These are phyloP conservation scores for Leptosphaerulina australis DNA, from an alignment of 2,329 filamentous ascomycete species.

Conservation along the genomic window DNA sequence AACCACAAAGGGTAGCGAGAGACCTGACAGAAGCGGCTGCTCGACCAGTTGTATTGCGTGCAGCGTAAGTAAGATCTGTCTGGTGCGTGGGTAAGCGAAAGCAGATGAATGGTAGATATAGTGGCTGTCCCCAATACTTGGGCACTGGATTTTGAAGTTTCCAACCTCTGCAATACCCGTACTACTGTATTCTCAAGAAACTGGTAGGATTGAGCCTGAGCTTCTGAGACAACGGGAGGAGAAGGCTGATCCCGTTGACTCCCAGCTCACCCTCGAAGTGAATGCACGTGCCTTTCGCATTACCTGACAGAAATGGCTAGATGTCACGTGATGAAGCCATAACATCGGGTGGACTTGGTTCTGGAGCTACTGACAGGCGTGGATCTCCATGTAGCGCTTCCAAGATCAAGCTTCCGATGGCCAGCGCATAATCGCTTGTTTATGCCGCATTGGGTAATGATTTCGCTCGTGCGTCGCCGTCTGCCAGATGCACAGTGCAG, in stretches of 20 bases:
- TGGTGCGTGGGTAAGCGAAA: slow-evolving; percentile 18
- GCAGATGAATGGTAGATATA: slow-evolving; percentile 12
- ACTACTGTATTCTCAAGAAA: neutral
- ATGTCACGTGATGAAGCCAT: slow-evolving; percentile 18
- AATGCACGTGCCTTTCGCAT: slow-evolving; percentile 35
- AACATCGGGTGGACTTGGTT: slow-evolving; percentile 14
- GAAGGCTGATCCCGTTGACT: slow-evolving; percentile 8
- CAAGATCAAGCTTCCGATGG: slow-evolving; percentile 18
- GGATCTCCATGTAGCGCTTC: slow-evolving; percentile 21
- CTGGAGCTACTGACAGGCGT: slow-evolving; percentile 22
- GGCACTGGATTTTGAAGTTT: neutral
- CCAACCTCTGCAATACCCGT: neutral
- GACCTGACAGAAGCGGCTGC: neutral
- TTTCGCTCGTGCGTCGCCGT: slow-evolving; percentile 24
- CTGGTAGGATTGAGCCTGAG: neutral
- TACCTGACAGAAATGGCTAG: slow-evolving; percentile 27
- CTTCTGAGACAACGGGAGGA: neutral
- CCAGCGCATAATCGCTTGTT: slow-evolving; percentile 24
- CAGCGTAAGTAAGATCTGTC: slow-evolving; percentile 4
- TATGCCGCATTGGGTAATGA: slow-evolving; percentile 20
- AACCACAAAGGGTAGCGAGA: slow-evolving; percentile 8
- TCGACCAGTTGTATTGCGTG: slow-evolving; percentile 12
- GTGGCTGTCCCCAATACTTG: slow-evolving; percentile 4
- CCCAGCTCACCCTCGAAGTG: neutral
- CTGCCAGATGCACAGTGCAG: slow-evolving; percentile 22